These are phyloP conservation scores for Suillus subluteus DNA, from an alignment of 768 basidiomycete genomes.

Conservation along the genomic window DNA sequence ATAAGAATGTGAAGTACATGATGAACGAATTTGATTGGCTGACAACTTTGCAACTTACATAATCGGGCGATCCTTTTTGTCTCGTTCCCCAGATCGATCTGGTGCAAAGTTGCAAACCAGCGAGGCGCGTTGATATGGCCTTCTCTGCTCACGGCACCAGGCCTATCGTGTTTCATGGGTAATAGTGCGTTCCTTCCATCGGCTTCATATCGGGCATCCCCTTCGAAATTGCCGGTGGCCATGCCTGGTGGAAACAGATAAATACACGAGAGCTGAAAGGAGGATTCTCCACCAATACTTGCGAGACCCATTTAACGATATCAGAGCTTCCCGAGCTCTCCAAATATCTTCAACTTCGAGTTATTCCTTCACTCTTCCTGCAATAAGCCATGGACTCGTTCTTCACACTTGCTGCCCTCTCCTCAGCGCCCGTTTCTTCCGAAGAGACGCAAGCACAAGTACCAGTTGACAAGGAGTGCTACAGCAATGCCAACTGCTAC, in stretches of 20 bases:
- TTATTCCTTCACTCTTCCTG: not conserved
- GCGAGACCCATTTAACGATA: not conserved
- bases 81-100: not conserved
- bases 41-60: not conserved
- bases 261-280: not conserved
- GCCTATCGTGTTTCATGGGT: not conserved
- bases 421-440: not conserved
- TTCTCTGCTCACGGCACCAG: not conserved
- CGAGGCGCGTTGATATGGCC: not conserved
- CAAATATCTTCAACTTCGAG: not conserved
- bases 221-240: no score
- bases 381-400: not conserved
- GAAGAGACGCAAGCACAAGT: slow-evolving; percentile 10
- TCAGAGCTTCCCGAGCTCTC: not conserved
- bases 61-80: not conserved
- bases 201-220: not conserved
- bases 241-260: not conserved
- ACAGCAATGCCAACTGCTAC: not conserved
- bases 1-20: not conserved
- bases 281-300: not conserved
- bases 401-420: not conserved
- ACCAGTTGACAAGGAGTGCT: slow-evolving; percentile 3
- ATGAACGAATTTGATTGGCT: not conserved
- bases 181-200: not conserved
- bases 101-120: not conserved